Conservation (phyloP, 2,329 filamentous ascomycete genomes). For the Rhynchosporium graminicola region DNA sequence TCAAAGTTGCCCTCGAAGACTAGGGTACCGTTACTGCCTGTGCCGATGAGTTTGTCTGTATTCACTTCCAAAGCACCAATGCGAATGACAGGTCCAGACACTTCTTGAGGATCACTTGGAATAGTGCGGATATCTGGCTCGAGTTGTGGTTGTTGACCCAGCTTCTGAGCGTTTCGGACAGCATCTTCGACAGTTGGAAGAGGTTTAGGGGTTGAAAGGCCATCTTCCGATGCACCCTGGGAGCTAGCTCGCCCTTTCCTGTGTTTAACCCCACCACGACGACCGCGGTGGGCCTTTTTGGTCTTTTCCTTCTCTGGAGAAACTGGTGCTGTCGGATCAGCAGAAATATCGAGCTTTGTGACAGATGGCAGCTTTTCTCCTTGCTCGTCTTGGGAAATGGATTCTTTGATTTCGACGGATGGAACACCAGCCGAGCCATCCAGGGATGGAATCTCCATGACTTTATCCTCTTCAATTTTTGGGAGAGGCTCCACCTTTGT, state of each 20-base stretch:
- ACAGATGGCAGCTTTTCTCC: neutral
- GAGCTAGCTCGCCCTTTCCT: slow-evolving; percentile 54
- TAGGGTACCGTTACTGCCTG: slow-evolving; percentile 94
- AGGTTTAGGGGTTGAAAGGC: slow-evolving; percentile 16
- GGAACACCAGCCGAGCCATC: slow-evolving; percentile 16
- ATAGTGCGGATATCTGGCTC: slow-evolving; percentile 64
- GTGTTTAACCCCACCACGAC: slow-evolving; percentile 70
- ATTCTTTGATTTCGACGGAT: slow-evolving; percentile 9
- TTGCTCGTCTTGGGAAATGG: neutral
- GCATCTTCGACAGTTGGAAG: slow-evolving; percentile 58
- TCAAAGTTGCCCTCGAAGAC: slow-evolving; percentile 96
- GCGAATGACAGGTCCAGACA: slow-evolving; percentile 59
- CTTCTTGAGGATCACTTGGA: slow-evolving; percentile 57
- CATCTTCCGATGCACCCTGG: slow-evolving; percentile 40
- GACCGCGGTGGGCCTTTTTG: slow-evolving; percentile 69
- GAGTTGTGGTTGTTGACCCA: slow-evolving; percentile 53
- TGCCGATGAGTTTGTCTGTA: slow-evolving; percentile 63
- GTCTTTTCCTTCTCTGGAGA: slow-evolving; percentile 52
- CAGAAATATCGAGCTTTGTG: slow-evolving; percentile 11
- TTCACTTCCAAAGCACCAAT: slow-evolving; percentile 67
- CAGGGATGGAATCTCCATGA: slow-evolving; percentile 15
- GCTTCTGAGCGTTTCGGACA: slow-evolving; percentile 58
- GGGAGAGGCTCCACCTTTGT: slow-evolving; percentile 15
- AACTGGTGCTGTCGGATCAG: slow-evolving; percentile 37
- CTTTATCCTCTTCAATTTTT: slow-evolving; percentile 20